These are phyloP conservation scores for Neurospora sp. DNA, from an alignment of 495 filamentous ascomycete genomes.

Conservation along the genomic window DNA sequence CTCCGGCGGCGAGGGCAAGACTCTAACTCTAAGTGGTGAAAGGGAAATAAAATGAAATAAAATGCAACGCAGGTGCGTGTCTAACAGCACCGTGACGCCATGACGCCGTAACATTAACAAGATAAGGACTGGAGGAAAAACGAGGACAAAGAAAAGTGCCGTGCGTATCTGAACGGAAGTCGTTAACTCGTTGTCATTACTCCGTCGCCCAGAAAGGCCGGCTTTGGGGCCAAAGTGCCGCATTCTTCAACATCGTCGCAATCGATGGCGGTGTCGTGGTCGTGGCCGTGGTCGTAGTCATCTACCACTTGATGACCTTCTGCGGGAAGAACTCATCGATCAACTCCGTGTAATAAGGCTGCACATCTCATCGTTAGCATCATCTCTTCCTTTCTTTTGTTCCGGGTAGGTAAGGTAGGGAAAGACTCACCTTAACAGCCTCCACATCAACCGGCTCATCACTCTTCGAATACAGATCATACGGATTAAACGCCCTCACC, in stretches of 20 bases:
- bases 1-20: not conserved
- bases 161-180: not conserved
- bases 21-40: not conserved
- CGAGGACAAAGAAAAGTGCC: not conserved
- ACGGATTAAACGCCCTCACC: constrained; percentile 80
- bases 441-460: constrained; percentile 67
- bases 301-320: constrained; percentile 66
- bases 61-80: not conserved
- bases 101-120: not conserved
- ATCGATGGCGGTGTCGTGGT: too few relatives aligned
- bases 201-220: not conserved
- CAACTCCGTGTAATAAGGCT: constrained; percentile 75
- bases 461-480: constrained; percentile 88
- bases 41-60: not conserved
- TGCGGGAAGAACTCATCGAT: constrained; percentile 80
- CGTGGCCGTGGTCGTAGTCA: not conserved
- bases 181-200: not conserved
- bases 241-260: not conserved
- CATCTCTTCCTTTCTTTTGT: not conserved
- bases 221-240: not conserved
- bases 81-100: not conserved
- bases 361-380: not conserved
- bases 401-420: not conserved
- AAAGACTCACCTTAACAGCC: constrained; percentile 50
- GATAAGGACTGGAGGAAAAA: not conserved